Evolutionary conservation across 208 protist species (phyloP), one percentile per base, ranked within the genome.

Genomic region (Phytomonas francai): DNA sequence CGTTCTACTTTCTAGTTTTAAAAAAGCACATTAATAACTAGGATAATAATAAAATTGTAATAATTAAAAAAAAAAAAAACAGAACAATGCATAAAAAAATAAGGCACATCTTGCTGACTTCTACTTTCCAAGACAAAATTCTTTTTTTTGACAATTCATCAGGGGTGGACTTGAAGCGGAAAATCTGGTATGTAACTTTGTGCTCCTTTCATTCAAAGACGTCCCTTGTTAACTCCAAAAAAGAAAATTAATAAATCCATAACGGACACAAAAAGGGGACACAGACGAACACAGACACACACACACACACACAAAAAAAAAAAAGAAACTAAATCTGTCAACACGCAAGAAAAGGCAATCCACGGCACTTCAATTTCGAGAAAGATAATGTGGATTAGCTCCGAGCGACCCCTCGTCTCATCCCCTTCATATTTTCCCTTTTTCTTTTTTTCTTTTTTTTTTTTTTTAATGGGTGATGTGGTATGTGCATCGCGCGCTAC

Each of bases 301-400:
- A 67, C 36, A 67, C 61, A 67, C 27, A 58, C 32, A 49, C 27
- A 33, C 39, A 62, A 39, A 22, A 31, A 69, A 19, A 34, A 25
- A 33, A 45, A 14, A n/a, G 12, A 11, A 28, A 29, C 22, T 5
- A 29, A 31, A 25, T 61, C 27, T 33, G 65, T 34, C 2, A 27
- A 68, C n/a, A 54, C 25, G 16, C 45, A 54, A 22, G 22, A 19
- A 22, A 54, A 54, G 25, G 19, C 19, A 1, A 54, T 25, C 45
- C 19, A 54, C 45, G 0, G 45, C 19, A 25, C 25, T 54, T 0
- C 45, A 12, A 25, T 54, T 54, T 6, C n/a, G n/a, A 19, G 22
- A 12, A 49, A 49, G 1, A 22, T 25, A 22, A 25, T 54, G 45
- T 54, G 45, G 45, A 54, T 25, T 25, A 22, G 19, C 25, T 54